Base-by-base conservation (phyloP, 1,139 yeast genomes). In the Kurtzmaniella natalensis region DNA sequence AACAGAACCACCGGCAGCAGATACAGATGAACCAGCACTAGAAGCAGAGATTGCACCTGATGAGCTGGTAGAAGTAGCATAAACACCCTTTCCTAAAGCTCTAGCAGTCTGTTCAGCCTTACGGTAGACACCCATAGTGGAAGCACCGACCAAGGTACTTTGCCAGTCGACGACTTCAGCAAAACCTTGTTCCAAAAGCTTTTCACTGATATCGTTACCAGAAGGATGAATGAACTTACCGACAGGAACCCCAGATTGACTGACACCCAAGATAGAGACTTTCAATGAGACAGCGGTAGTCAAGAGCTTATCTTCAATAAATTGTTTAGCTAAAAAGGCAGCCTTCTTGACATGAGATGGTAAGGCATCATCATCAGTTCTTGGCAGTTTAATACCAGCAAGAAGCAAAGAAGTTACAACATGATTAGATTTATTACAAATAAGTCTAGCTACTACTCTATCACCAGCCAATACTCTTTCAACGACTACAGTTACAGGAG, bases 111-210 rank as follows among this genome's bases (percentile, higher is more conserved):
- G 76, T 53, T 84, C 95, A 18, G 83, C 78, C 38, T 66, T 72
- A 53, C 95, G 73, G 37, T 82, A 67, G 20, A 55, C 53, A 3
- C 72, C 50, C 89, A 86, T 84, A 28, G 64, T 64, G 25, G 69
- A 58, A 5, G 88, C 64, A 2, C 95, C 95, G 37, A 87, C 61
- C 33, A 78, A 51, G n/a, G 76, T 57, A 1, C 88, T 77, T 55
- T 86, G 95, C 92, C 94, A 83, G 53, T 86, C 95, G 16, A 81
- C 77, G 36, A 85, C 76, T 44, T 78, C 79, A 7, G 82, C 95
- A 28, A 78, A 67, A 7, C 96, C 96, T 39, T 66, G 69, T 40
- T 73, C 76, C 42, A 86, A 66, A 42, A 86, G 59, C 44, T 76
- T 74, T 45, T 79, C 81, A 40, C 83, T 78, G 47, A 86, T 80